Conservation (phyloP, 768 basidiomycete species). For the Suillus luteus region DNA sequence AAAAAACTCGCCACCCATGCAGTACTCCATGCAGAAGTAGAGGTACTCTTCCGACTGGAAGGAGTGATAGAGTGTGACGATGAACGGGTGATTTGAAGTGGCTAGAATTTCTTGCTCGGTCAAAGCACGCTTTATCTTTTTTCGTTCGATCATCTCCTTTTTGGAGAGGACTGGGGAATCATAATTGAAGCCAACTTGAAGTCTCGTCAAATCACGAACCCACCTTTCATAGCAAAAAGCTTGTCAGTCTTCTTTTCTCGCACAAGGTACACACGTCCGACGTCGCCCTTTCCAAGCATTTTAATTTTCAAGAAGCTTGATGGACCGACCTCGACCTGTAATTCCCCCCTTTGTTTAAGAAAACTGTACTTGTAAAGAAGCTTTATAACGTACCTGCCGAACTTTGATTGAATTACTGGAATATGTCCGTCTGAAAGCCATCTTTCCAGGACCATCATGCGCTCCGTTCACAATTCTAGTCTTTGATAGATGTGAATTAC, state of each 20-base stretch:
- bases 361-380: neutral
- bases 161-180: constrained; percentile 84
- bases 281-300: constrained; percentile 98
- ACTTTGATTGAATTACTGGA: constrained; percentile 98
- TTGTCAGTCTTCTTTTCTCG: constrained; percentile 97
- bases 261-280: constrained; percentile 97
- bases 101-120: constrained; percentile 99
- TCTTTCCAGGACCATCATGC: constrained; percentile 54
- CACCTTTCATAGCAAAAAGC: constrained; percentile 99
- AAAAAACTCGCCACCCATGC: constrained; percentile 99
- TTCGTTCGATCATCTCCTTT: constrained; percentile 99
- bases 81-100: constrained; percentile 98
- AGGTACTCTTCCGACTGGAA: constrained; percentile 98
- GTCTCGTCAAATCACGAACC: constrained; percentile 26
- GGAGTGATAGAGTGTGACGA: constrained; percentile 98
- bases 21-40: constrained; percentile 99
- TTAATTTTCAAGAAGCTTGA: constrained; percentile 96
- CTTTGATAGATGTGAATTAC: constrained; percentile 33
- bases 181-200: constrained; percentile 19
- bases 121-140: constrained; percentile 98
- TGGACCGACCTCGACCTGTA: constrained; percentile 89
- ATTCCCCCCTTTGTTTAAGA: constrained; percentile 11
- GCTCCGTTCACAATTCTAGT: constrained; percentile 48
- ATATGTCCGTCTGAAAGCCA: constrained; percentile 91
- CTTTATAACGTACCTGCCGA: constrained; percentile 59